Evolutionary conservation across 1,139 yeast genomes (phyloP), one percentile per base, ranked within the genome.

Genomic region (Kazachstania sp.): DNA sequence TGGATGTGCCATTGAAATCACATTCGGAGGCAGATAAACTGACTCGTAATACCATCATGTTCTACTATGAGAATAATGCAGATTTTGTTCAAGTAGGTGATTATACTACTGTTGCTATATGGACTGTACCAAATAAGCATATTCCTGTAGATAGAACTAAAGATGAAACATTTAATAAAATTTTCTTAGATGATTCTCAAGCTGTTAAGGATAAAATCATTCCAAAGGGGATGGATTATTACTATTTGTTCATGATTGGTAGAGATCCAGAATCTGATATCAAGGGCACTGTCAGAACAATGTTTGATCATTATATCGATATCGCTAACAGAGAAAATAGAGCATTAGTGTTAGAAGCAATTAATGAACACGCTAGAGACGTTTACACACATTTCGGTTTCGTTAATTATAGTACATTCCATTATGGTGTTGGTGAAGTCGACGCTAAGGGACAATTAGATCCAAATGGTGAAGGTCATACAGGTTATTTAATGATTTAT

Each of bases 381-480:
- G 66, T 66, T 9, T 66, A 66, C 44, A 64, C 63, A 47, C 64
- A 65, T 44, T 65, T 65, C 46, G 69, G 69, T 2, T 66, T 65
- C 50, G 56, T 55, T 42, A 59, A 52, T 29, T 58, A 59, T 40
- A 54, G 56, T 44, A 57, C 61, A 4, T 57, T 67, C 49, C 50
- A 49, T 9, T 57, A 57, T 44, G 71, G 71, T 35, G 58, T 47
- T 6, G 64, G 63, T 2, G 64, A 60, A 41, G 65, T 62, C 29
- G 55, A 64, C 38, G 38, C 54, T 4, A 39, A 50, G 16, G 68
- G 67, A 19, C 47, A 52, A 11, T 44, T 51, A 3, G 64, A 63
- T 32, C 51, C 60, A 2, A 53, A 56, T 13, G 68, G 68, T n/a
- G 54, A 55, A 31, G 68, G 67, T 20, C 62, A 61, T 46, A 52